Conservation (phyloP, 1,284 basidiomycete genomes). For the Vanrija sp. region DNA sequence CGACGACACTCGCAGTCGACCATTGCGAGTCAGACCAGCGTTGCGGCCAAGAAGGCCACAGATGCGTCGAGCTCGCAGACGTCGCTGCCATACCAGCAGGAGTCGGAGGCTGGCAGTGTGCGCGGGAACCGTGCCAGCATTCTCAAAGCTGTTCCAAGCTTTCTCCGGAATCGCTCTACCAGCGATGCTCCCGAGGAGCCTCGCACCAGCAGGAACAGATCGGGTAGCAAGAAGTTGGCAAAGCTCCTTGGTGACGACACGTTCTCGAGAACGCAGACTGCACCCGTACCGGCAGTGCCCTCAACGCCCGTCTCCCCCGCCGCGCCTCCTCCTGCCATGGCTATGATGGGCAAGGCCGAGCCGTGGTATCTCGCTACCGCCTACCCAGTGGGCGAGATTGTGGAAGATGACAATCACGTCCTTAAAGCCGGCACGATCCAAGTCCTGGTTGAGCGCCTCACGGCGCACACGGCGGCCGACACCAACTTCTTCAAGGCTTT, state of each 20-base stretch:
- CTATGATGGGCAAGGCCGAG: conserved; percentile 2
- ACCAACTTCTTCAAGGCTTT: conserved; percentile 82
- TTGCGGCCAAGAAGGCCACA: conserved; percentile 14
- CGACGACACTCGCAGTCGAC: conserved; percentile 16
- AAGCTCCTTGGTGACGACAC: conserved; percentile 72
- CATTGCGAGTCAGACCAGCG: conserved; percentile 22
- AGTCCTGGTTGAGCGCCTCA: conserved; percentile 82
- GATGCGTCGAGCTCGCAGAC: conserved; percentile 36
- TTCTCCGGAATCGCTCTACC: conserved; percentile 25
- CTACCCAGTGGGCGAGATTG: conserved; percentile 72
- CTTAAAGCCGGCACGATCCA: conserved; percentile 83
- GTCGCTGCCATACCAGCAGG: conserved; percentile 33
- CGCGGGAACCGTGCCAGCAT: conserved; percentile 37
- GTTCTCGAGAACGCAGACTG: not conserved
- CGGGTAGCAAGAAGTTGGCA: conserved; percentile 58
- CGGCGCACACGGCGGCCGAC: conserved; percentile 71
- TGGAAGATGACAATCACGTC: conserved; percentile 74
- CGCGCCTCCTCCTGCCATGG: conserved; percentile 4
- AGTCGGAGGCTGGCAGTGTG: conserved; percentile 25
- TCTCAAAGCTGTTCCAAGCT: conserved; percentile 35
- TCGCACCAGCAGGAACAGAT: conserved; percentile 9
- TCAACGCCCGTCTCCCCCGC: not conserved
- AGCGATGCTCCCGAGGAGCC: conserved; percentile 18
- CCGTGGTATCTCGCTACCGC: conserved; percentile 77
- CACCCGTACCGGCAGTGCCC: not conserved